A percentile compares a stretch with the other conserved stretches of the same genome.
phyloP scores from a whole-genome alignment of 2,329 filamentous ascomycete species.

The Amauroascus verrucosus region DNA sequence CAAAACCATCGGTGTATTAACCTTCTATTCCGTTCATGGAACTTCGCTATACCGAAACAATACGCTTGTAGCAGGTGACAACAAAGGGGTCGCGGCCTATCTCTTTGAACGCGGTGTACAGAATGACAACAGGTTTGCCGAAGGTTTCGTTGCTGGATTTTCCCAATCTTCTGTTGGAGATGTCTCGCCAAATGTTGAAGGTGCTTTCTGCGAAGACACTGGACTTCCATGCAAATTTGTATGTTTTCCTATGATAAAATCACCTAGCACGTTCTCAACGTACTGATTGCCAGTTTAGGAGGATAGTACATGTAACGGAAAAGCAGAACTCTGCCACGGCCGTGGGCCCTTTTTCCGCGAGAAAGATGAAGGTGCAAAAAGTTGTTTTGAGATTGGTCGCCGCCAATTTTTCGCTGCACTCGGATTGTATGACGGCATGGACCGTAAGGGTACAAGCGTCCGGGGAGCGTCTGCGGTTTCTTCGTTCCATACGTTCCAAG shows the following conservation, averaged over 20 bases:
- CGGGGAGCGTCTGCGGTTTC: constrained; percentile 57
- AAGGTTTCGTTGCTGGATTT: constrained; percentile 78
- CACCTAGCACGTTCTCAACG: neutral
- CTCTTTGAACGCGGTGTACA: constrained; percentile 64
- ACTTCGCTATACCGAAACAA: constrained; percentile 89
- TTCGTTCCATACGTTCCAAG: constrained; percentile 74
- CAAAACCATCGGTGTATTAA: constrained; percentile 69
- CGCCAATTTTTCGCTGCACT: constrained; percentile 38
- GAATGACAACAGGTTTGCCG: constrained; percentile 45
- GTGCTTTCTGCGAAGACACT: constrained; percentile 81
- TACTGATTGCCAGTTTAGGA: constrained; percentile 35
- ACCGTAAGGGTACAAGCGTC: constrained; percentile 30
- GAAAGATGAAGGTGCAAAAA: constrained; percentile 39
- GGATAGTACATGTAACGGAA: constrained; percentile 65
- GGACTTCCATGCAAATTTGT: constrained; percentile 40
- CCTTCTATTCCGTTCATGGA: constrained; percentile 87
- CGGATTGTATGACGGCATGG: constrained; percentile 48
- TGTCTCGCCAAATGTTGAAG: constrained; percentile 76
- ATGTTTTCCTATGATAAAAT: constrained; percentile 7
- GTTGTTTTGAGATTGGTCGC: constrained; percentile 41
- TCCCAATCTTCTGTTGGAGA: constrained; percentile 88
- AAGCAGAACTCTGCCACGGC: constrained; percentile 36
- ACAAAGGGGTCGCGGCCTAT: constrained; percentile 86
- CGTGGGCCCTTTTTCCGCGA: constrained; percentile 38
- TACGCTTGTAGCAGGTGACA: constrained; percentile 83